Evolutionary conservation across 805 yeast species (phyloP).

Genomic region (Sugiyamaella boreocaroliniensis): DNA sequence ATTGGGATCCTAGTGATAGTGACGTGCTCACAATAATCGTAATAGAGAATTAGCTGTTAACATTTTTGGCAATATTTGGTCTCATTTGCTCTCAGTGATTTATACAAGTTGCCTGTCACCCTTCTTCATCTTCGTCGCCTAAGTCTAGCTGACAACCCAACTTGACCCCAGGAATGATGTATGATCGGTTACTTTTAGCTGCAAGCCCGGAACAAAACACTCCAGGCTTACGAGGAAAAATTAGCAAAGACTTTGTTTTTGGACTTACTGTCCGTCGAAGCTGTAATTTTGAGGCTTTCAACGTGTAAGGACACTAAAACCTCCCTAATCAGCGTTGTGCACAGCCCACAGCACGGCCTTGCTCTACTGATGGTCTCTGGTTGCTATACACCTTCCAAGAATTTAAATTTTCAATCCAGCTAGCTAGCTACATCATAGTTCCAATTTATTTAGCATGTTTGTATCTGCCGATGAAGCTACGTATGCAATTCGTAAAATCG

Average conservation of each 20-base stretch:
- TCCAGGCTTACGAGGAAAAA: conserved; percentile 30
- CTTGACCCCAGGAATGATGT: conserved; percentile 39
- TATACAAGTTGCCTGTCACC: too few species aligned
- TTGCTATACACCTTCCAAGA: conserved; percentile 34
- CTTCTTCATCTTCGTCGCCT: too few species aligned
- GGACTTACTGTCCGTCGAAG: conserved; percentile 27
- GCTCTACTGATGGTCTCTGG: conserved; percentile 39
- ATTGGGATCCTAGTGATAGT: too few species aligned
- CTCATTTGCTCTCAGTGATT: too few species aligned
- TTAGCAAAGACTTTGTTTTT: neutral
- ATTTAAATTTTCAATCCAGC: conserved; percentile 20
- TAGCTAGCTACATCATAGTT: conserved; percentile 33
- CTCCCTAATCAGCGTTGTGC: conserved; percentile 29
- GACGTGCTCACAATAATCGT: too few species aligned
- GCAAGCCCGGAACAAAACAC: conserved; percentile 37
- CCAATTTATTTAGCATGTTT: conserved; percentile 24
- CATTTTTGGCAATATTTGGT: too few species aligned
- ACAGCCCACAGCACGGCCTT: conserved; percentile 34
- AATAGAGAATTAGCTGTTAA: too few species aligned
- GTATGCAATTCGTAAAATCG: conserved; percentile 27
- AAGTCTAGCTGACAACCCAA: too few species aligned
- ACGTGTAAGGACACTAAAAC: conserved; percentile 37
- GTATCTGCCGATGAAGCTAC: conserved; percentile 37
- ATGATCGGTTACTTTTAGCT: conserved; percentile 31
- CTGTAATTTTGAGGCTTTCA: conserved; percentile 35